Conservation (phyloP, 2,329 filamentous ascomycete species). For the Pestalotiopsis sp. region DNA sequence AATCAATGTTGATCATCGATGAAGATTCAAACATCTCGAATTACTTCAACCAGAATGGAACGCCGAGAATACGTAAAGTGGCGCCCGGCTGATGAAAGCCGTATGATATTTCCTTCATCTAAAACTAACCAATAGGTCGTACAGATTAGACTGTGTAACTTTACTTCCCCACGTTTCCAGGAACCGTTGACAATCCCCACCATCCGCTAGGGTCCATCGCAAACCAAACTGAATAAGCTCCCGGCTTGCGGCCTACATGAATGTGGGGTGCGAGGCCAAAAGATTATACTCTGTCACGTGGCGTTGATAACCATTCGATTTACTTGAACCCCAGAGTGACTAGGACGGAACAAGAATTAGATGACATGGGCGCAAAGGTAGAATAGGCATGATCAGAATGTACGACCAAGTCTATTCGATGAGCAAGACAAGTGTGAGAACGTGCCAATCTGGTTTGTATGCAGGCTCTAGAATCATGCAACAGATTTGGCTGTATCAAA, state of each 20-base stretch:
- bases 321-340: neutral
- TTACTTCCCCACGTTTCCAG: neutral
- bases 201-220: neutral
- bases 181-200: neutral
- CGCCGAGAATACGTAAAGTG: neutral
- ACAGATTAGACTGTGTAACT: neutral
- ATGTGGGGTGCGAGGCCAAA: neutral
- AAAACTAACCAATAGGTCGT: neutral
- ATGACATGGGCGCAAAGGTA: neutral
- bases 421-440: neutral
- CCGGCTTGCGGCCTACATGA: neutral
- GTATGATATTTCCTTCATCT: neutral
- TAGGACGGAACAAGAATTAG: neutral
- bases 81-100: neutral
- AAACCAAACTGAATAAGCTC: neutral
- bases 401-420: neutral
- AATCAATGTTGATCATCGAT: neutral
- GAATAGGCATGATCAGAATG: neutral
- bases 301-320: neutral
- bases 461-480: neutral
- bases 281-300: neutral
- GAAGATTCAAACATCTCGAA: neutral
- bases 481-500: neutral
- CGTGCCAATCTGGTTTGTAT: neutral
- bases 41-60: neutral